A percentile compares a stretch with the other conserved stretches of the same genome.
phyloP scores from a whole-genome alignment of 352 stramenopile species.

The Phytophthora sp. region DNA sequence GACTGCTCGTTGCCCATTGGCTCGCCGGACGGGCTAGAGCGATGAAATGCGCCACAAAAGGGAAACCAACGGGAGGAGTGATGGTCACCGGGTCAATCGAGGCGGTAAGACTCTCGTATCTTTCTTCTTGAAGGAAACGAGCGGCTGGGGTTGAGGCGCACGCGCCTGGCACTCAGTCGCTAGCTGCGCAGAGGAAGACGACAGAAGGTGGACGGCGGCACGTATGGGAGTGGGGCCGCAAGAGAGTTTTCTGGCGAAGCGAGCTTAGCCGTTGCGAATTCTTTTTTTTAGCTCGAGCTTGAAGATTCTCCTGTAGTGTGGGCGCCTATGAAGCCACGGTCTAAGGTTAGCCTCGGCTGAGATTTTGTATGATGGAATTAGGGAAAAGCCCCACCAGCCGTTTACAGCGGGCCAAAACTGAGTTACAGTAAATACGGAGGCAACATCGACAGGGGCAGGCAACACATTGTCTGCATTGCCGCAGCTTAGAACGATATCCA shows the following conservation, averaged over 20 bases:
- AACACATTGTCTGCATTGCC: too few species aligned
- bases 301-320: conserved; percentile 8
- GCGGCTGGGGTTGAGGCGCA: background rate
- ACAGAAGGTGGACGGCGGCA: background rate
- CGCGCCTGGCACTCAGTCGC: background rate
- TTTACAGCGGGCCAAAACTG: background rate
- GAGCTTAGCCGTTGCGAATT: background rate
- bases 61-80: conserved; percentile 26
- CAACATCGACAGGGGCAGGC: background rate
- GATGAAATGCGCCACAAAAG: too few species aligned
- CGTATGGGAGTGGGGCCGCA: background rate
- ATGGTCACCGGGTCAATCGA: conserved; percentile 30
- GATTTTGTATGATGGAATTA: conserved; percentile 8
- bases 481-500: too few species aligned
- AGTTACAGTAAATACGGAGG: background rate
- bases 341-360: conserved; percentile 3
- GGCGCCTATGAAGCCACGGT: background rate
- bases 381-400: conserved; percentile 2
- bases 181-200: background rate
- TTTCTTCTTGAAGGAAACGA: conserved; percentile 14
- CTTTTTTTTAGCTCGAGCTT: conserved; percentile 16
- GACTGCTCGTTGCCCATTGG: conserved; percentile 74
- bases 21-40: background rate
- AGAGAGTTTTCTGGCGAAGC: conserved; percentile 4
- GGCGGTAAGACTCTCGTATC: too few species aligned